Evolutionary conservation across 345 rosid species (phyloP), one percentile per base, ranked within the genome.

Genomic region (Toxicodendron radicans): DNA sequence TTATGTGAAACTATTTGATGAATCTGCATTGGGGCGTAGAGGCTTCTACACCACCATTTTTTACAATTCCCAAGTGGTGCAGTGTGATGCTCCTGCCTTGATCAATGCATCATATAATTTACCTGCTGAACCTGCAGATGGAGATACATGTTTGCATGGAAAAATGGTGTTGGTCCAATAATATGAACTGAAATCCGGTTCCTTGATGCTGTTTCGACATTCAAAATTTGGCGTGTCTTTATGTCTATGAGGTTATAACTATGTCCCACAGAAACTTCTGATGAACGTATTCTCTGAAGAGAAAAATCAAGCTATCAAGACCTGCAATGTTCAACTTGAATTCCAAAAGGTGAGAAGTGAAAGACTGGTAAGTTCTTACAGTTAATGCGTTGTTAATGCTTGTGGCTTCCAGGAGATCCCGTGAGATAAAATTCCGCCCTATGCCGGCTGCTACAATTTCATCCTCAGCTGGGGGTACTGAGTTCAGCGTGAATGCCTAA

Each of bases 61-160:
- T 51, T 8, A n/a, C 6, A 51, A 51, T 24, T 65, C 23, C n/a
- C 35, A 5, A 20, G 30, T 9, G 3, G 7, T 38, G 70, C 10
- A 21, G 21, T 67, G 7, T 23, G 65, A 56, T 53, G 35, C 53
- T 67, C 17, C 52, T 41, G 18, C 64, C 49, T n/a, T 67, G 33
- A 43, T 54, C 35, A 30, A 24, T 27, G n/a, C 0, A 38, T 38
- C 53, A 6, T 63, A 13, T 68, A 18, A 20, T 58, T 83, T 83
- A 83, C 89, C 88, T 89, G 93, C 38, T 77, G 74, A 30, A 85
- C 78, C 70, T 77, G 81, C 75, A 85, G 91, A 73, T 87, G 93
- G 74, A 85, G 86, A 71, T 83, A 87, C 89, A 87, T 85, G 75
- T 89, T 89, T 54, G 93, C 93, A 64, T 84, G 91, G 80, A 89